A percentile compares a stretch with the other conserved stretches of the same genome.
Evolutionary conservation across 805 yeast genomes (phyloP).

Genomic region (Candida andamanensis): DNA sequence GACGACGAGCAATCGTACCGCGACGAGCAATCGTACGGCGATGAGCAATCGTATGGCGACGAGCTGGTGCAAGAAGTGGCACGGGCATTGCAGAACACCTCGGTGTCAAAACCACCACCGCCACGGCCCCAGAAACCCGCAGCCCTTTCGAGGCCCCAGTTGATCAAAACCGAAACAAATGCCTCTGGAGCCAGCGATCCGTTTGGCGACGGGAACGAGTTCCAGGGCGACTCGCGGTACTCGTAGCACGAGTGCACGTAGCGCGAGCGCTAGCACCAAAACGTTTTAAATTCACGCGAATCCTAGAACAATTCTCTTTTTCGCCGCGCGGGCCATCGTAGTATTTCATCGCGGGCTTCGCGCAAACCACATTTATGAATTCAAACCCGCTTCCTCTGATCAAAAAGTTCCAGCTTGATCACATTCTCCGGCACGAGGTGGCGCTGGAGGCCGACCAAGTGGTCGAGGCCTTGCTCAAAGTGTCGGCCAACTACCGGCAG

Average conservation of each 20-base stretch:
- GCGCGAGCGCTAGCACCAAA: too few species aligned
- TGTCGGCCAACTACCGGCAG: constrained; percentile 27
- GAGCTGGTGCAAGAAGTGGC: constrained; percentile 15
- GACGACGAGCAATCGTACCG: too few species aligned
- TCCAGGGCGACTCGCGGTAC: too few species aligned
- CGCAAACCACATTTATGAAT: constrained; percentile 1
- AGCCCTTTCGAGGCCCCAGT: constrained; percentile 9
- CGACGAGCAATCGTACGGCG: not conserved
- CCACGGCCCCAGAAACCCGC: constrained; percentile 23
- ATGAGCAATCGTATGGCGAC: constrained; percentile 21
- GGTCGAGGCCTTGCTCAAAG: constrained; percentile 21
- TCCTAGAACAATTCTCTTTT: too few species aligned
- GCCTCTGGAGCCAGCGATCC: constrained; percentile 32
- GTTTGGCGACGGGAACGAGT: constrained; percentile 32
- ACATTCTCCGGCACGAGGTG: constrained; percentile 22
- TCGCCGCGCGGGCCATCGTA: too few species aligned
- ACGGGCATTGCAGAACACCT: constrained; percentile 10
- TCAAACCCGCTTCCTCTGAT: constrained; percentile 18
- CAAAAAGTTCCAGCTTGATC: constrained; percentile 26
- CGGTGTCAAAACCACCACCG: constrained; percentile 16
- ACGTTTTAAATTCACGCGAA: constrained; percentile 1
- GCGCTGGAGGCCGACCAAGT: constrained; percentile 25
- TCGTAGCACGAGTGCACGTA: too few species aligned
- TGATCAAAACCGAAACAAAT: constrained; percentile 20
- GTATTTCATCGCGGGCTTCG: too few species aligned